Evolutionary conservation across 2,329 filamentous ascomycete genomes (phyloP).

Genomic region (Phoma sp.): DNA sequence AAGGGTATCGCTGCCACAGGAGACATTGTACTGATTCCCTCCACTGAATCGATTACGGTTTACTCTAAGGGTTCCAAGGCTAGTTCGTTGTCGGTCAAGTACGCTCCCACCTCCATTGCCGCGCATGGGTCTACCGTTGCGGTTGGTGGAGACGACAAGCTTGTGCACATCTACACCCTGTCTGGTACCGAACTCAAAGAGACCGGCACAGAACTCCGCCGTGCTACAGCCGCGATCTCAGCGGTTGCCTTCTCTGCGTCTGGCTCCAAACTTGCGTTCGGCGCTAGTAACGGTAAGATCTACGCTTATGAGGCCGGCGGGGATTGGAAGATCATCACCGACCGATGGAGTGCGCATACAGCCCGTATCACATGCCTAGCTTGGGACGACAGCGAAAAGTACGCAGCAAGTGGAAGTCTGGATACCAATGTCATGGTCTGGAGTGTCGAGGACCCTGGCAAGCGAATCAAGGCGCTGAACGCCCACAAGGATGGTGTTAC

Average conservation of each 20-base stretch:
- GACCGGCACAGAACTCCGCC: conserved; percentile 63
- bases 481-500: conserved; percentile 97
- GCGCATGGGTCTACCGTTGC: conserved; percentile 72
- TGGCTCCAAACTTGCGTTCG: conserved; percentile 79
- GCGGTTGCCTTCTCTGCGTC: conserved; percentile 81
- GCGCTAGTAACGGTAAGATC: conserved; percentile 86
- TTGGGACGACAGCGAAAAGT: conserved; percentile 79
- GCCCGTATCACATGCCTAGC: conserved; percentile 70
- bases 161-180: conserved; percentile 75
- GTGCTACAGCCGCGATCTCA: conserved; percentile 75
- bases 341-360: conserved; percentile 77
- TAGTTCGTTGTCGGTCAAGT: conserved; percentile 66
- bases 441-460: conserved; percentile 83
- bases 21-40: conserved; percentile 59
- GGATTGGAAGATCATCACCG: conserved; percentile 76
- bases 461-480: conserved; percentile 81
- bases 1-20: conserved; percentile 71
- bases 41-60: conserved; percentile 64
- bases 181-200: conserved; percentile 64
- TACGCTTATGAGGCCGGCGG: conserved; percentile 72
- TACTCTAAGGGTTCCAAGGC: conserved; percentile 65
- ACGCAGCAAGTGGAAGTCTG: conserved; percentile 82
- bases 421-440: conserved; percentile 94
- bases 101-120: conserved; percentile 73
- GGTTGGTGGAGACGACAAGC: conserved; percentile 76